phyloP scores from a whole-genome alignment of 2,329 filamentous ascomycete species.

The Madurella fahalii region DNA sequence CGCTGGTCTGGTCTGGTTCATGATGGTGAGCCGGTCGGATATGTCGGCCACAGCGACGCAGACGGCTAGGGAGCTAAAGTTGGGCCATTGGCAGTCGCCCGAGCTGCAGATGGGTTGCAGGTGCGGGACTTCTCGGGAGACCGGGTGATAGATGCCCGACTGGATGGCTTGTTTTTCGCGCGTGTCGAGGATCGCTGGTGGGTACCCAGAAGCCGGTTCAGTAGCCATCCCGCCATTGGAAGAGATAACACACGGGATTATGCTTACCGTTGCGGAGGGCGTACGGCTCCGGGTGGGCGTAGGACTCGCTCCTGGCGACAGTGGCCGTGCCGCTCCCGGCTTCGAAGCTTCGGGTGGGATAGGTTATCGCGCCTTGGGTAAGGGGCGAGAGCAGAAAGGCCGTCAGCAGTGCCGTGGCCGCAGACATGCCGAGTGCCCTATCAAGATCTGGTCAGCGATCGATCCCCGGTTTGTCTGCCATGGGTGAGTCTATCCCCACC shows the following conservation, averaged over 20 bases:
- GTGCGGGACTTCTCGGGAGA: slow-evolving; percentile 12
- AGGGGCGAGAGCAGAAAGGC: slow-evolving; percentile 23
- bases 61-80: slow-evolving; percentile 26
- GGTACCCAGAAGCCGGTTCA: neutral
- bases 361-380: slow-evolving; percentile 24
- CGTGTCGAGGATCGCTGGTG: slow-evolving; percentile 17
- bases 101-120: slow-evolving; percentile 23
- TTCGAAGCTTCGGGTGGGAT: slow-evolving; percentile 17
- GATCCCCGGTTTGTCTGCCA: neutral
- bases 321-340: slow-evolving; percentile 14
- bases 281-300: slow-evolving; percentile 19
- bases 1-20: slow-evolving; percentile 6
- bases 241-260: neutral
- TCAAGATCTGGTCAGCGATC: slow-evolving; percentile 2
- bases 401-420: slow-evolving; percentile 23
- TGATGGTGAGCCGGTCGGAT: slow-evolving; percentile 20
- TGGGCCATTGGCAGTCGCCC: slow-evolving; percentile 21
- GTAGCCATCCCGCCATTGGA: neutral
- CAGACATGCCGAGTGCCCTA: slow-evolving; percentile 26
- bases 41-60: slow-evolving; percentile 27
- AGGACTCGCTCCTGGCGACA: slow-evolving; percentile 20
- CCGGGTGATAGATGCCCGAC: slow-evolving; percentile 20
- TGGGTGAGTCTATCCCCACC: slow-evolving; percentile 11
- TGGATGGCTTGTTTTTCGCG: slow-evolving; percentile 27
- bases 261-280: slow-evolving; percentile 5